These are phyloP conservation scores for Podospora bellae-mahoneyi DNA, from an alignment of 495 filamentous ascomycete species.

Conservation along the genomic window DNA sequence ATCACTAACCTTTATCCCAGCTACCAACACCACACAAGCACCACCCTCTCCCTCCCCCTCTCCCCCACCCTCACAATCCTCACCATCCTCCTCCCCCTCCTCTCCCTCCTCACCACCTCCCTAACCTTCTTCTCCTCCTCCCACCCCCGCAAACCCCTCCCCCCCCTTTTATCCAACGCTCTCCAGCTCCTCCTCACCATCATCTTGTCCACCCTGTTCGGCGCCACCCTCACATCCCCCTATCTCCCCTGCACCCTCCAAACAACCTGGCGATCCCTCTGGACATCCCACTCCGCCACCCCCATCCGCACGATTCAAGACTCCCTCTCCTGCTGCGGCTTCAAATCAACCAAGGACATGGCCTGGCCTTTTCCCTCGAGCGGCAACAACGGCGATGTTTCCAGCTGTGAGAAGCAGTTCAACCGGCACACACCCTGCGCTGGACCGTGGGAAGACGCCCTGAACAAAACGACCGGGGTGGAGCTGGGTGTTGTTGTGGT, in stretches of 20 bases:
- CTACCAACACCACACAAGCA: slow-evolving; percentile 48
- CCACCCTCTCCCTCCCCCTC: slow-evolving; percentile 51
- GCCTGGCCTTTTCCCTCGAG: not conserved
- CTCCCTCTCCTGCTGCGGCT: not conserved
- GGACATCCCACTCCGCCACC: not conserved
- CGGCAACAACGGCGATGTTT: not conserved
- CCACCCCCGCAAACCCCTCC: not conserved
- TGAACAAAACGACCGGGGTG: not conserved
- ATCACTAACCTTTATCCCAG: slow-evolving; percentile 25
- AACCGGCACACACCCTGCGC: not conserved
- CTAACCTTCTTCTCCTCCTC: slow-evolving; percentile 19
- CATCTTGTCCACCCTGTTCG: not conserved
- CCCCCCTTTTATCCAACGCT: slow-evolving; percentile 1
- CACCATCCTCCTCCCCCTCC: slow-evolving; percentile 50
- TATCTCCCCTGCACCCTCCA: not conserved
- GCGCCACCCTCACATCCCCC: not conserved
- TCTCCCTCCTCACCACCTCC: slow-evolving; percentile 43
- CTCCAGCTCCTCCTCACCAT: not conserved
- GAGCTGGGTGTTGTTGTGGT: not conserved
- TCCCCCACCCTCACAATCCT: slow-evolving; percentile 45
- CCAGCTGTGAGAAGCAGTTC: not conserved
- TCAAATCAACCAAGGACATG: not conserved
- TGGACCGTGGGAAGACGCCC: not conserved
- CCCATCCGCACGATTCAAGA: slow-evolving; percentile 3
- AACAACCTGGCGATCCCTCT: not conserved